These are phyloP conservation scores for Lasiodiplodia theobromae DNA, from an alignment of 2,329 filamentous ascomycete genomes.

Conservation along the genomic window DNA sequence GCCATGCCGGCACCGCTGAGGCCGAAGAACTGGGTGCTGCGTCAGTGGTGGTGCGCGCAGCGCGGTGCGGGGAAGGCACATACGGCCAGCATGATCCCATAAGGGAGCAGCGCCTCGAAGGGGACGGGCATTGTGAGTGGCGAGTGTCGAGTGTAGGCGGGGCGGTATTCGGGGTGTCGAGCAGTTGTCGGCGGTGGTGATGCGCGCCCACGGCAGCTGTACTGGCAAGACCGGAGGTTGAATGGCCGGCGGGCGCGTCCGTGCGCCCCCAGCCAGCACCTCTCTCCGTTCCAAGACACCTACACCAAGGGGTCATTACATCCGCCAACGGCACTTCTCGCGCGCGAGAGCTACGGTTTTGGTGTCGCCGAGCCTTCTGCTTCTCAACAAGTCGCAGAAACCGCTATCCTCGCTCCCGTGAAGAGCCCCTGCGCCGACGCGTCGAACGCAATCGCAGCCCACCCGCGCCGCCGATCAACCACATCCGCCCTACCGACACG, in stretches of 20 bases:
- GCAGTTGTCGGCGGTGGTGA: constrained; percentile 12
- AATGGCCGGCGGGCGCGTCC: constrained; percentile 8
- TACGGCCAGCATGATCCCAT: constrained; percentile 69
- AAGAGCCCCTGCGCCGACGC: constrained; percentile 12
- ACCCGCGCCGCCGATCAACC: constrained; percentile 28
- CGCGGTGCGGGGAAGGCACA: constrained; percentile 40
- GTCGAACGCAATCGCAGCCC: constrained; percentile 23
- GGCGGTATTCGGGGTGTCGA: neutral
- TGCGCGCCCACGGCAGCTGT: constrained; percentile 6
- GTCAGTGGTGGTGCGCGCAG: constrained; percentile 27
- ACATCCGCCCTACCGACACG: constrained; percentile 22
- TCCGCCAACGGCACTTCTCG: constrained; percentile 37
- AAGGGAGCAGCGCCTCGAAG: constrained; percentile 70
- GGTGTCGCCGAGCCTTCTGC: constrained; percentile 44
- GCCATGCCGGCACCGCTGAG: constrained; percentile 65
- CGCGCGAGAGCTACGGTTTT: constrained; percentile 37
- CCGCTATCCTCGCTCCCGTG: constrained; percentile 32
- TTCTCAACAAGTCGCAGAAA: constrained; percentile 45
- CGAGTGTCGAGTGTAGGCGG: neutral
- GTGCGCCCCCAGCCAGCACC: constrained; percentile 28
- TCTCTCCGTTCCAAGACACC: constrained; percentile 27
- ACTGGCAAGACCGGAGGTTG: constrained; percentile 16
- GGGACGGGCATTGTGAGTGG: constrained; percentile 66
- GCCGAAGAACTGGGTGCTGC: constrained; percentile 62
- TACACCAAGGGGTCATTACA: constrained; percentile 29